Evolutionary conservation across 352 stramenopile species (phyloP), one percentile per base, ranked within the genome.

Genomic region (Saprolegnia parasitica): DNA sequence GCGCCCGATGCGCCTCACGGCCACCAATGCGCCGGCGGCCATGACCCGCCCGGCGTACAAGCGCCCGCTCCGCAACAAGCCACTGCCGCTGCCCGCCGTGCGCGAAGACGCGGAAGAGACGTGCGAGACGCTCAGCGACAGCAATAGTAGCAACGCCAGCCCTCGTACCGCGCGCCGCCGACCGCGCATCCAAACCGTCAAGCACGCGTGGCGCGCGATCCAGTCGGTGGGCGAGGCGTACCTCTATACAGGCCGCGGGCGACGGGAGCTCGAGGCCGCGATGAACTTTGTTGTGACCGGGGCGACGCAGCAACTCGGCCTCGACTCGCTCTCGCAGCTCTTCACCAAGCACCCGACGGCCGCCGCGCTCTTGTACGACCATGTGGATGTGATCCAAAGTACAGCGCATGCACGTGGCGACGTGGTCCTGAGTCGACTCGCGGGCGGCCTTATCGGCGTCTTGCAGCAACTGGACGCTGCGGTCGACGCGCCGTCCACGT

Each of bases 261-360:
- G 52, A 18, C 24, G 35, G 13, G 52, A 60, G 24, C 35, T 60
- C 16, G 52, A 60, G 20, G 24, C 24, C 11, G 52, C 52, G 1
- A 60, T 60, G 52, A n/a, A 60, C 13, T 60, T 42, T 60, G 16
- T 60, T 60, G 52, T 60, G 35, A 55, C n/a, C 47, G n/a, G n/a
- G 5, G 52, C 52, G 13, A 15, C 13, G 35, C 52, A 16, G 13
- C 16, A 15, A 4, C 13, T n/a, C 11, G 35, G 35, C 10, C 11
- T 42, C 24, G 35, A 16, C 13, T 21, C 24, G 24, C 35, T 60
- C 16, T 16, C 24, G 11, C 13, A 16, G 52, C 35, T 60, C 11
- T 60, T 60, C 20, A 24, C 52, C 13, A 60, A 42, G 52, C 52
- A 60, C 52, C 52, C 52, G 20, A 26, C 52, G 13, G 24, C 52